phyloP scores from a whole-genome alignment of 495 filamentous ascomycete species.

The Xeromyces bisporus region DNA sequence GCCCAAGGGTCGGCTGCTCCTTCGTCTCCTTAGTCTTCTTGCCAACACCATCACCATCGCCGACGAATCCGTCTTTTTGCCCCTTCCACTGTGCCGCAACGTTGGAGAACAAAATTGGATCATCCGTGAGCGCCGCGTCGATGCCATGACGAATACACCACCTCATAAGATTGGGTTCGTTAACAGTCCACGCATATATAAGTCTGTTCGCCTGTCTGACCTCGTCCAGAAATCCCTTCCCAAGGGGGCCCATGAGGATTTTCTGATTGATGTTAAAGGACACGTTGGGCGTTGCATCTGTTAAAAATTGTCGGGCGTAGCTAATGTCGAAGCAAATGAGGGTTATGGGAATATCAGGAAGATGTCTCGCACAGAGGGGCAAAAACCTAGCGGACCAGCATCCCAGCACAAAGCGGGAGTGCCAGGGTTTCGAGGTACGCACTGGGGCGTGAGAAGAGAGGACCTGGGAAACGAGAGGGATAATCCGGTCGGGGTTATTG shows the following conservation, averaged over 20 bases:
- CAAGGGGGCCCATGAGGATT: slow-evolving; percentile 45
- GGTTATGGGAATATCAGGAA: slow-evolving; percentile 49
- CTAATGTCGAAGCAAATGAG: slow-evolving; percentile 56
- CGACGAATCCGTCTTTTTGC: neutral
- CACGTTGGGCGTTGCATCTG: slow-evolving; percentile 33
- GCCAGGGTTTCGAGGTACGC: slow-evolving; percentile 38
- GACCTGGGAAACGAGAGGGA: slow-evolving; percentile 44
- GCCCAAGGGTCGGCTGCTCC: neutral
- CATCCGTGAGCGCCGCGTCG: slow-evolving; percentile 43
- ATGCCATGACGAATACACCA: slow-evolving; percentile 43
- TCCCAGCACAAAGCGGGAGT: slow-evolving; percentile 54
- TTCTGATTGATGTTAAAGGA: slow-evolving; percentile 60
- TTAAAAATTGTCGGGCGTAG: slow-evolving; percentile 54
- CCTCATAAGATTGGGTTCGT: slow-evolving; percentile 54
- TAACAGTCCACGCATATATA: slow-evolving; percentile 74
- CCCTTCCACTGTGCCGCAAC: slow-evolving; percentile 22
- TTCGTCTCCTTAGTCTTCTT: neutral
- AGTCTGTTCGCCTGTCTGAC: slow-evolving; percentile 34
- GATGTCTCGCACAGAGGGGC: slow-evolving; percentile 36
- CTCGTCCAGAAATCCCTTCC: slow-evolving; percentile 45
- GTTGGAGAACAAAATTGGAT: slow-evolving; percentile 30
- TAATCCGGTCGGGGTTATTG: slow-evolving; percentile 53
- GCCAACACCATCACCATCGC: neutral
- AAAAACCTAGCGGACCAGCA: slow-evolving; percentile 62
- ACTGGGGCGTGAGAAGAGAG: slow-evolving; percentile 28